These are phyloP conservation scores for Microcos paniculata DNA, from an alignment of 345 rosid genomes.

Conservation along the genomic window DNA sequence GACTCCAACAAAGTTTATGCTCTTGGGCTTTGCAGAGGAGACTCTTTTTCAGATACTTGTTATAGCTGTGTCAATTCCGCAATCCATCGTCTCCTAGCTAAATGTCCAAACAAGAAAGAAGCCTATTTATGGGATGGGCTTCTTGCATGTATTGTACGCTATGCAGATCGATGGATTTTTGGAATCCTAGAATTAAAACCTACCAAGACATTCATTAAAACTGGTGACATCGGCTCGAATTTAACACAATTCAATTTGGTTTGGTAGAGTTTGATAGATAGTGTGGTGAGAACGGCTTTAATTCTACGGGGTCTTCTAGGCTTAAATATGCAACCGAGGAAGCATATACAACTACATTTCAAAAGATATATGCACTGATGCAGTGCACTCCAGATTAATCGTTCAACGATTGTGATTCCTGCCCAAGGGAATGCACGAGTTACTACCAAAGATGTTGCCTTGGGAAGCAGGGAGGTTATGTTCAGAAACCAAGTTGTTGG, in stretches of 20 bases:
- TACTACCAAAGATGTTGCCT: neutral
- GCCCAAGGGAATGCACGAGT: constrained; percentile 12
- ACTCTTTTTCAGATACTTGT: constrained; percentile 30
- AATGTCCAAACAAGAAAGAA: constrained; percentile 41
- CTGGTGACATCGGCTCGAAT: no score
- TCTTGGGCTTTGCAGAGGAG: constrained; percentile 37
- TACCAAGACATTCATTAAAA: no score
- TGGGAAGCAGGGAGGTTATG: neutral
- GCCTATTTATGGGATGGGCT: constrained; percentile 30
- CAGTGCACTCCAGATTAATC: no score
- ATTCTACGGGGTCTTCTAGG: constrained; percentile 26
- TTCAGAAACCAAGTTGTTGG: neutral
- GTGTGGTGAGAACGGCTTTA: no score
- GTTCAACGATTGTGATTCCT: no score
- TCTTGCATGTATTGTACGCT: constrained; percentile 15
- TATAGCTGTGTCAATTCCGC: constrained; percentile 19
- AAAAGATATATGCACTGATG: no score
- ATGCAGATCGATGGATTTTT: no score
- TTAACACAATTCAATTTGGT: no score
- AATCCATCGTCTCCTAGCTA: constrained; percentile 7
- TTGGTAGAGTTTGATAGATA: no score
- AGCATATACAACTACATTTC: no score
- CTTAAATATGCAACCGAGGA: constrained; percentile 31
- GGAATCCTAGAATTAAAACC: no score
- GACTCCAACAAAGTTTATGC: constrained; percentile 24